A percentile compares a stretch with the other conserved stretches of the same genome.
phyloP scores from a whole-genome alignment of 768 basidiomycete genomes.

The Termitomyces sp. region DNA sequence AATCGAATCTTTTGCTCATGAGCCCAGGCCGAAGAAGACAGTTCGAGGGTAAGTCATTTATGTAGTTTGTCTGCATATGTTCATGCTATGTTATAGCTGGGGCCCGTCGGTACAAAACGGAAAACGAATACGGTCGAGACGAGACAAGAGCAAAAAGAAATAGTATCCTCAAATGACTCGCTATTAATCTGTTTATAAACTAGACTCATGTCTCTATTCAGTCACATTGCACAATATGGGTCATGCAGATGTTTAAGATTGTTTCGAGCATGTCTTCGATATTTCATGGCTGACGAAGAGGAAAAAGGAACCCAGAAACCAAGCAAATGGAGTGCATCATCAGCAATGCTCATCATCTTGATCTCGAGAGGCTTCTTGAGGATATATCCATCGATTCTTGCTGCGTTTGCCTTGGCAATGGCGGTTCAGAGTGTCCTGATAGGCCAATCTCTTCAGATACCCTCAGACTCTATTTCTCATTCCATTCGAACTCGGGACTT shows the following conservation, averaged over 20 bases:
- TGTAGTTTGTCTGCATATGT: neutral
- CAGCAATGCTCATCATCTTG: neutral
- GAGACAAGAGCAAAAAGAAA: conserved; percentile 33
- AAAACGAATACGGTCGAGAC: conserved; percentile 67
- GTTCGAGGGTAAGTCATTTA: conserved; percentile 65
- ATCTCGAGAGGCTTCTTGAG: neutral
- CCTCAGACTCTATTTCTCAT: too few relatives aligned
- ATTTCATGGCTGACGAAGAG: neutral
- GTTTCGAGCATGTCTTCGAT: neutral
- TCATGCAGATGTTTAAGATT: neutral
- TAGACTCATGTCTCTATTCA: neutral
- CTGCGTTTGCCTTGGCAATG: neutral
- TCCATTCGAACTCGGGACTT: too few relatives aligned
- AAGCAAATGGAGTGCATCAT: neutral
- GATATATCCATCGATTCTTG: neutral
- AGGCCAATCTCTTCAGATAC: neutral
- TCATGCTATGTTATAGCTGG: conserved; percentile 40
- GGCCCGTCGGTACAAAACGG: conserved; percentile 74
- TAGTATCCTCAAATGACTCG: neutral
- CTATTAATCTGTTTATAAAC: neutral
- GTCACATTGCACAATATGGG: neutral
- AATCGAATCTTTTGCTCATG: conserved; percentile 60
- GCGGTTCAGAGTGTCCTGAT: too few relatives aligned
- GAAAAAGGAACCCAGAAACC: neutral
- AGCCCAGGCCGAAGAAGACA: conserved; percentile 67